Conservation (phyloP, 148 eudicot species). For the Rhododendron vialii region DNA sequence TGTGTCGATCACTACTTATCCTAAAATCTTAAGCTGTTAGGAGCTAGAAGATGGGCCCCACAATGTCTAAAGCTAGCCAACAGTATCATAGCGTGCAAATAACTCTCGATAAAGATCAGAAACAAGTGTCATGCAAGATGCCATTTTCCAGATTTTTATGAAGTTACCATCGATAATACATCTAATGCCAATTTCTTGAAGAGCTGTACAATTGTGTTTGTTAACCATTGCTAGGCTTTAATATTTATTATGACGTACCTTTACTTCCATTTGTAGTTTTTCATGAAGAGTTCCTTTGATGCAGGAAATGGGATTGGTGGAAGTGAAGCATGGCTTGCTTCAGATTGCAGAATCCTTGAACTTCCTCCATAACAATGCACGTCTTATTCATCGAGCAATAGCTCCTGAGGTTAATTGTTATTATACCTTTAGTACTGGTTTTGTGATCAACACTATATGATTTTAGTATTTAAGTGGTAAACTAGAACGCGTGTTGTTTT, state of each 20-base stretch:
- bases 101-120: background rate
- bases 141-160: background rate
- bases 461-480: background rate
- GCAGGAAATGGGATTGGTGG: conserved; percentile 97
- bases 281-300: conserved; percentile 14
- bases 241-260: background rate
- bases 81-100: background rate
- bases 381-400: conserved; percentile 74
- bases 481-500: background rate
- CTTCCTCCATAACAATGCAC: conserved; percentile 92
- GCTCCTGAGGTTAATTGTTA: conserved; percentile 73
- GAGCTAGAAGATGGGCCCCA: background rate
- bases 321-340: conserved; percentile 94
- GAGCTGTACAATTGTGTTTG: background rate
- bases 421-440: background rate
- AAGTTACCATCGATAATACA: background rate
- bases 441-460: background rate
- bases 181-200: background rate
- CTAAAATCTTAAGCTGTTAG: background rate
- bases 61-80: background rate
- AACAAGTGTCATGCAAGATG: background rate
- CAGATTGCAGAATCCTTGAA: conserved; percentile 92
- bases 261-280: background rate
- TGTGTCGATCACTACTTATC: background rate
- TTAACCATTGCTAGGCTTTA: background rate